These are phyloP conservation scores for Pichia nanzhaoensis DNA, from an alignment of 805 yeast genomes.

Conservation along the genomic window DNA sequence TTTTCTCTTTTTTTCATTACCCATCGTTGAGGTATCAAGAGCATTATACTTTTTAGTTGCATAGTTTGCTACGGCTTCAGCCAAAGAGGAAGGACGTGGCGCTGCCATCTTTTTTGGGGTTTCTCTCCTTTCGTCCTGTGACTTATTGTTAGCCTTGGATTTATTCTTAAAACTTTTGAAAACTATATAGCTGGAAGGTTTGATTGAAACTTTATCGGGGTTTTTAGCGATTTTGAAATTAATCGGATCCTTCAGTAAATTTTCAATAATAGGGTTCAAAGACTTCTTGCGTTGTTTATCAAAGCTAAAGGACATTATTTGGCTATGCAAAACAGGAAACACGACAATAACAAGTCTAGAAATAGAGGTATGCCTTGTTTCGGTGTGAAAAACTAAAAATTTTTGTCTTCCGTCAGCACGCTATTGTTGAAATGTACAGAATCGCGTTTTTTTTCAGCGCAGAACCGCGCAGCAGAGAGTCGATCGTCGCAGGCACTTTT, in stretches of 20 bases:
- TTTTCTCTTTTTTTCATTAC: constrained; percentile 27
- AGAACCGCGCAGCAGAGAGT: too few relatives aligned
- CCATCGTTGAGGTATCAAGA: neutral
- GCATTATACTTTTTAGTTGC: constrained; percentile 42
- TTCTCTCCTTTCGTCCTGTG: neutral
- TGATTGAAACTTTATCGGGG: constrained; percentile 41
- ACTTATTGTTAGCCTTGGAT: neutral
- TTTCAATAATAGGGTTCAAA: constrained; percentile 9
- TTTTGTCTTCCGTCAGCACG: too few relatives aligned
- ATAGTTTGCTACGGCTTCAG: constrained; percentile 53
- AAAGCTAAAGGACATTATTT: neutral
- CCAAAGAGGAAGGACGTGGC: constrained; percentile 41
- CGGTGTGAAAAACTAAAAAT: too few relatives aligned
- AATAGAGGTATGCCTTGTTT: too few relatives aligned
- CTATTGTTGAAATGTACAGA: too few relatives aligned
- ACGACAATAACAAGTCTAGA: too few relatives aligned
- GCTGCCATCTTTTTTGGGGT: neutral
- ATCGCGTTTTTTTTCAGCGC: too few relatives aligned
- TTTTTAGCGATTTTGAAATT: constrained; percentile 55
- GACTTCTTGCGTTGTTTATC: neutral
- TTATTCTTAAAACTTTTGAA: constrained; percentile 27
- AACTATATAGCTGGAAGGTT: constrained; percentile 42
- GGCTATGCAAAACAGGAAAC: too few relatives aligned
- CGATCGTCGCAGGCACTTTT: too few relatives aligned
- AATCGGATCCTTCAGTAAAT: constrained; percentile 51